These are phyloP conservation scores for Keqinozyma sinolaborantium DNA, from an alignment of 1,139 yeast species.

Conservation along the genomic window DNA sequence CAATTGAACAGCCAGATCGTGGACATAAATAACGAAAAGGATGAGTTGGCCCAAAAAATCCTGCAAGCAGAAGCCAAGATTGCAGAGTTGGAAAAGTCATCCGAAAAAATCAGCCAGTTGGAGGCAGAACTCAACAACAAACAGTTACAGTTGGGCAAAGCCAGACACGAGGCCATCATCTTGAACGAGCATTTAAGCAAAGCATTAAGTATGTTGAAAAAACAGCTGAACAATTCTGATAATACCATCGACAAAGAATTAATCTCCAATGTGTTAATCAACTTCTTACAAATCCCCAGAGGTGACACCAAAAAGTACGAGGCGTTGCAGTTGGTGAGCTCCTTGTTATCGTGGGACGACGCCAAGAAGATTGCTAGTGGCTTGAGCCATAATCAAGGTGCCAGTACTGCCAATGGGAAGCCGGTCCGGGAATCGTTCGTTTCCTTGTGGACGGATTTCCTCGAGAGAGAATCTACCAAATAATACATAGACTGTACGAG, in stretches of 20 bases:
- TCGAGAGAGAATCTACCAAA: slow-evolving; percentile 67
- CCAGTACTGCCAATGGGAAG: slow-evolving; percentile 11
- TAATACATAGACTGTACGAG: no score
- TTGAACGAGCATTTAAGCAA: slow-evolving; percentile 91
- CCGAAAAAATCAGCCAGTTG: slow-evolving; percentile 9
- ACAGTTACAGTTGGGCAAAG: slow-evolving; percentile 77
- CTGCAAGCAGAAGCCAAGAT: slow-evolving; percentile 10
- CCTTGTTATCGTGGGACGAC: slow-evolving; percentile 86
- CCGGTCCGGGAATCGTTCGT: slow-evolving; percentile 67
- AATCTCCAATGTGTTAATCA: slow-evolving; percentile 78
- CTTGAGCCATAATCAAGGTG: slow-evolving; percentile 42
- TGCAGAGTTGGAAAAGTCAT: slow-evolving; percentile 11
- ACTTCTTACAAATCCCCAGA: slow-evolving; percentile 83
- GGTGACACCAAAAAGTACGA: slow-evolving; percentile 95
- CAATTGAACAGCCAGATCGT: slow-evolving; percentile 12
- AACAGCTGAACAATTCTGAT: slow-evolving; percentile 58
- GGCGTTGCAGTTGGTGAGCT: slow-evolving; percentile 79
- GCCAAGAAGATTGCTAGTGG: slow-evolving; percentile 83
- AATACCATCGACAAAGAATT: slow-evolving; percentile 84
- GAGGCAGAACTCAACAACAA: slow-evolving; percentile 56
- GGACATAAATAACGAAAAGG: slow-evolving; percentile 7
- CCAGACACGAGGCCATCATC: slow-evolving; percentile 94
- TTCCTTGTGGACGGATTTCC: slow-evolving; percentile 83
- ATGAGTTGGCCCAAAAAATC: slow-evolving; percentile 2
- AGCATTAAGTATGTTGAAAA: slow-evolving; percentile 75